Evolutionary conservation across 768 basidiomycete species (phyloP), one percentile per base, ranked within the genome.

Genomic region (Naganishia friedmannii): DNA sequence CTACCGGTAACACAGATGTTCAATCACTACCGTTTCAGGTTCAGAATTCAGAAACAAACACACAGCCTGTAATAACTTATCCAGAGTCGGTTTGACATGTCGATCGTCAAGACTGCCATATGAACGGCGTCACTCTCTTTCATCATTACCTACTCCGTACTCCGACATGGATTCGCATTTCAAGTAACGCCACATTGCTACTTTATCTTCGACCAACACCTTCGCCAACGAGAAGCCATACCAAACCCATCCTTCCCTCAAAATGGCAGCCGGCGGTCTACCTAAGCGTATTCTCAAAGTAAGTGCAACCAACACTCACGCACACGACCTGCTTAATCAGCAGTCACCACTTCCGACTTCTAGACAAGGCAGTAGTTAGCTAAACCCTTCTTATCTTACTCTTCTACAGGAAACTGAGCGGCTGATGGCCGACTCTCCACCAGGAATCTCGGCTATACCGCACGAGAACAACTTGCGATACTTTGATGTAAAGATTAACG

Each of bases 401-500:
- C n/a, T 19, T 53, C 1, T 53, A 31, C 76, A 98, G 95, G 96
- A 98, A 86, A 99, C 96, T 39, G 94, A 98, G 82, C 87, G 96
- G 37, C 89, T 99, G 19, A 89, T 95, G 54, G 89, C 92, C 53
- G 96, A 99, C 83, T 93, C 95, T 23, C 94, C 94, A 2, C 96
- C 96, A 26, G 96, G 96, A 65, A 98, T 99, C 70, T 87, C 91
- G n/a, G 96, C 96, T 23, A 82, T 85, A 6, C 94, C 96, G 1
- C 96, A 98, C 75, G 93, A 98, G 1, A 96, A 99, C 78, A 99
- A 99, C 82, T 84, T 99, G 69, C 86, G 96, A 65, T 97, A 99
- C 85, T 99, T 99, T 83, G 93, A 99, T 84, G 96, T 99, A 60
- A 90, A 92, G 53, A 95, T 99, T 74, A 86, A 92, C 77, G 96